Percentiles rank a stretch among this genome's conserved stretches.
Conservation (phyloP, 768 basidiomycete species). For the Trametes cubensis region DNA sequence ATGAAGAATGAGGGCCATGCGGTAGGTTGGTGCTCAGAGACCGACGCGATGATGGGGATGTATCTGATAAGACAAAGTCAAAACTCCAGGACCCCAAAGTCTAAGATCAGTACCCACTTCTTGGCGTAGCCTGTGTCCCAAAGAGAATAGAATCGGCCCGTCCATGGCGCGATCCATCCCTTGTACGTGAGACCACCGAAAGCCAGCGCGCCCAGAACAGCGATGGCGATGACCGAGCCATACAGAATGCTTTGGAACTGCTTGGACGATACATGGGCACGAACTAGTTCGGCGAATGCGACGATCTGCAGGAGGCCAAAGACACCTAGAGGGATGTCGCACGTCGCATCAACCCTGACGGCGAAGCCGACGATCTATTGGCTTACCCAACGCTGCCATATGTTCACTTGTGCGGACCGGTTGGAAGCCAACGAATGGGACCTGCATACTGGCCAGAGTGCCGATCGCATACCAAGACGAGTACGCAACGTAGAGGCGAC, state of each 20-base stretch:
- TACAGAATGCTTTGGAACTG: slow-evolving; percentile 88
- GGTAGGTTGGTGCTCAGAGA: slow-evolving; percentile 98
- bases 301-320: slow-evolving; percentile 97
- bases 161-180: slow-evolving; percentile 98
- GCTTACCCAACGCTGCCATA: slow-evolving; percentile 92
- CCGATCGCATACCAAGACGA: slow-evolving; percentile 98
- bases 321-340: slow-evolving; percentile 56
- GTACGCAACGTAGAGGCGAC: slow-evolving; percentile 91
- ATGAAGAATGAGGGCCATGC: slow-evolving; percentile 99
- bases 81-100: not conserved
- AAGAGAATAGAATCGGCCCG: slow-evolving; percentile 98
- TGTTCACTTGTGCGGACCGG: slow-evolving; percentile 98
- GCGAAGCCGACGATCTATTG: not conserved
- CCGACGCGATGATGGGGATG: slow-evolving; percentile 97
- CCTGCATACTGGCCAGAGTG: slow-evolving; percentile 97
- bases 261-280: slow-evolving; percentile 86
- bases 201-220: slow-evolving; percentile 69
- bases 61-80: slow-evolving; percentile 51
- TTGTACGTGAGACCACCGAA: slow-evolving; percentile 86
- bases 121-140: slow-evolving; percentile 99
- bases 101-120: slow-evolving; percentile 56
- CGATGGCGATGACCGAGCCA: slow-evolving; percentile 65
- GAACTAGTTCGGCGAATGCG: slow-evolving; percentile 87
- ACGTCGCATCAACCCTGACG: slow-evolving; percentile 2
- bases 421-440: slow-evolving; percentile 98